Percentiles rank a stretch among this genome's conserved stretches.
These are phyloP conservation scores for Epichloe bromicola DNA, from an alignment of 2,329 filamentous ascomycete species.

Conservation along the genomic window DNA sequence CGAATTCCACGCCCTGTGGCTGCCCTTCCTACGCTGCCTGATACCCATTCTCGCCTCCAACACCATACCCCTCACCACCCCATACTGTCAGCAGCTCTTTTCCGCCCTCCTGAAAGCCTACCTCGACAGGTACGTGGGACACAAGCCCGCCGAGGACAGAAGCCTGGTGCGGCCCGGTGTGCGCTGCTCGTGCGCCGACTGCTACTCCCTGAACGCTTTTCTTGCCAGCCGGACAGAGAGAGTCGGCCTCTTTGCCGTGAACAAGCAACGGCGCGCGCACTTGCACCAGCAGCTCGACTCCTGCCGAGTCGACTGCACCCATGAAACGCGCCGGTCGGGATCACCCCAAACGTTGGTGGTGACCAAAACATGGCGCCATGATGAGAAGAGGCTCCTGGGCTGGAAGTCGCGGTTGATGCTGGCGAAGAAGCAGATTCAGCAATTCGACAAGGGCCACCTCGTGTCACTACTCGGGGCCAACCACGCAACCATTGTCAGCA, in stretches of 20 bases:
- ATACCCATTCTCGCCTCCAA: constrained; percentile 6
- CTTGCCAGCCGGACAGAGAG: constrained; percentile 7
- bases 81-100: constrained; percentile 14
- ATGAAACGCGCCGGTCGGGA: constrained; percentile 8
- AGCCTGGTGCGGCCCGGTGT: constrained; percentile 4
- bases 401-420: not conserved
- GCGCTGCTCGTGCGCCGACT: constrained; percentile 14
- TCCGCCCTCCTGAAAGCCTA: constrained; percentile 11
- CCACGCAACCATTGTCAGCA: not conserved
- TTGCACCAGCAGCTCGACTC: constrained; percentile 10
- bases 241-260: not conserved
- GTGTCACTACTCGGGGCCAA: not conserved
- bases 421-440: not conserved
- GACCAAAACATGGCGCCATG: constrained; percentile 12
- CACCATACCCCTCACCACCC: constrained; percentile 4
- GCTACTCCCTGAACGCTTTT: constrained; percentile 14
- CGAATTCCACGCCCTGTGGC: constrained; percentile 16
- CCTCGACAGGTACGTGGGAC: constrained; percentile 11
- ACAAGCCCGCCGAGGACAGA: constrained; percentile 4
- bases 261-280: constrained; percentile 9
- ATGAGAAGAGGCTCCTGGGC: not conserved
- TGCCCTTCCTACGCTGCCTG: constrained; percentile 17
- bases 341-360: constrained; percentile 11
- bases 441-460: not conserved
- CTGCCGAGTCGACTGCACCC: constrained; percentile 9